These are phyloP conservation scores for Stemphylium vesicarium DNA, from an alignment of 2,329 filamentous ascomycete genomes.

Conservation along the genomic window DNA sequence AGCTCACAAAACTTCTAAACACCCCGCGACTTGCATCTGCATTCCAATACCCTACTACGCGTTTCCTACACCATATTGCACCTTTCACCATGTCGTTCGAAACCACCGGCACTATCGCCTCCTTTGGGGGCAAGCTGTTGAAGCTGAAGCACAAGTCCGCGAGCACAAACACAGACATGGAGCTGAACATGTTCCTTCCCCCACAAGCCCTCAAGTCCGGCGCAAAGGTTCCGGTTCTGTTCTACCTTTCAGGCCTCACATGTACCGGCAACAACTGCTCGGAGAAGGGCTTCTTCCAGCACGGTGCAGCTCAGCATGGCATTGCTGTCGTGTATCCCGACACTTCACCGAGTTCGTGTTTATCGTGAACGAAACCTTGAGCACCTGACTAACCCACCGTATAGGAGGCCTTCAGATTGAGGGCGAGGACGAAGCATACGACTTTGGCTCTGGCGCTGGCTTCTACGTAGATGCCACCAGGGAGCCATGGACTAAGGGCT, in stretches of 20 bases:
- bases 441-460: slow-evolving; percentile 89
- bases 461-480: slow-evolving; percentile 92
- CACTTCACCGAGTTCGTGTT: slow-evolving; percentile 78
- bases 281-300: slow-evolving; percentile 88
- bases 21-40: slow-evolving; percentile 18
- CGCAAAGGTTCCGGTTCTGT: slow-evolving; percentile 78
- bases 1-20: slow-evolving; percentile 32
- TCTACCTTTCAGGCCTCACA: slow-evolving; percentile 93
- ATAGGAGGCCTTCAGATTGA: slow-evolving; percentile 75
- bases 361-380: not conserved
- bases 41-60: slow-evolving; percentile 16
- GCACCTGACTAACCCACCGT: slow-evolving; percentile 20
- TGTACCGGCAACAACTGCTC: slow-evolving; percentile 86
- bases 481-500: slow-evolving; percentile 75
- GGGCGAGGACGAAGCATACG: slow-evolving; percentile 86
- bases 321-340: slow-evolving; percentile 96
- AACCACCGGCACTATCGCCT: slow-evolving; percentile 86
- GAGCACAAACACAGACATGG: slow-evolving; percentile 85
- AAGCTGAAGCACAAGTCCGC: slow-evolving; percentile 88
- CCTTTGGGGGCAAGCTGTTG: slow-evolving; percentile 91
- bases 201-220: slow-evolving; percentile 65
- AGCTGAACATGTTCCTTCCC: slow-evolving; percentile 89
- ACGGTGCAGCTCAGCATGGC: slow-evolving; percentile 76
- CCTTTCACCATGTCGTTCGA: slow-evolving; percentile 69
- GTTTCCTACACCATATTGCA: slow-evolving; percentile 20